Conservation (phyloP, 768 basidiomycete species). For the Mycena capillaripes region DNA sequence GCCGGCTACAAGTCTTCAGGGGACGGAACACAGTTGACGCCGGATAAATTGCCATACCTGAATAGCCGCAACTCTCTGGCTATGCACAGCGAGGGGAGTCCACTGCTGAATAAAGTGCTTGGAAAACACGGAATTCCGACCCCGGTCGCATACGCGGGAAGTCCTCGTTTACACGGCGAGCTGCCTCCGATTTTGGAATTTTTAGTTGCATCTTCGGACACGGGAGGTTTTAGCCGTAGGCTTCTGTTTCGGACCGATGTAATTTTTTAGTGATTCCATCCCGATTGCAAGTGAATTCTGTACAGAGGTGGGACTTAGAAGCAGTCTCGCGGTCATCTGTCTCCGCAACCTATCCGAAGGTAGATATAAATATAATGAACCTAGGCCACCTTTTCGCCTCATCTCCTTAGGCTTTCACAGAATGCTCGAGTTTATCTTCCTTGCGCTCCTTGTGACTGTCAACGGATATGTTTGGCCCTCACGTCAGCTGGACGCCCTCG, state of each 20-base stretch:
- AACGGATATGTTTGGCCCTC: conserved; percentile 3
- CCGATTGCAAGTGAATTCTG: no score
- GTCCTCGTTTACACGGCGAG: conserved; percentile 13
- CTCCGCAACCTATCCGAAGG: no score
- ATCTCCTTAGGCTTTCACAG: no score
- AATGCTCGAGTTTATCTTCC: conserved; percentile 17
- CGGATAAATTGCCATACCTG: no score
- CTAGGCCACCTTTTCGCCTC: no score
- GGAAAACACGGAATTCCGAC: conserved; percentile 13
- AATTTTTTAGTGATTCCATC: no score
- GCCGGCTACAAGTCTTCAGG: conserved; percentile 17
- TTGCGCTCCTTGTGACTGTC: conserved; percentile 10
- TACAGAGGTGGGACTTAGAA: no score
- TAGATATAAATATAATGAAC: no score
- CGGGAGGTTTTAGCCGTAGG: conserved; percentile 12
- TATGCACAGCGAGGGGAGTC: conserved; percentile 13
- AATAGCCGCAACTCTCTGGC: conserved; percentile 15
- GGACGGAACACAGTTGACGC: conserved; percentile 10
- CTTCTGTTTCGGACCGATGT: not conserved
- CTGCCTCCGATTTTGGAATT: conserved; percentile 6
- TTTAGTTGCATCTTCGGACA: conserved; percentile 3
- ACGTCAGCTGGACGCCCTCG: conserved; percentile 2
- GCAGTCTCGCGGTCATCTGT: no score
- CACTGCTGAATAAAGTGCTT: conserved; percentile 15
- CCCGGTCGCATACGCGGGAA: conserved; percentile 6